Evolutionary conservation across 2,329 filamentous ascomycete genomes (phyloP).

Genomic region (Ceratocystis diversiconidia): DNA sequence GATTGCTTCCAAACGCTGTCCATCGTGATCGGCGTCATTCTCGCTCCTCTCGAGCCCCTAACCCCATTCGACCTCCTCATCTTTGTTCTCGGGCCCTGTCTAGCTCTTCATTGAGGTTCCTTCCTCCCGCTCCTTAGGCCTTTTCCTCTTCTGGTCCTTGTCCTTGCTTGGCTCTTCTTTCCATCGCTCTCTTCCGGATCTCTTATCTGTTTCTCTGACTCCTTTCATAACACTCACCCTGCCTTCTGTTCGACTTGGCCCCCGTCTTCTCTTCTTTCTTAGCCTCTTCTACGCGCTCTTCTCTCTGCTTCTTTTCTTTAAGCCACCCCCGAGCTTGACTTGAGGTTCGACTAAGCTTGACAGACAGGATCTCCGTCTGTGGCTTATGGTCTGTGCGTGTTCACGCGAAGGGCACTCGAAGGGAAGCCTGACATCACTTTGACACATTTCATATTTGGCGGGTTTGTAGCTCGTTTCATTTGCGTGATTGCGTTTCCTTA

Average conservation of each 20-base stretch:
- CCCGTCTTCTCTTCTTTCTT: no score
- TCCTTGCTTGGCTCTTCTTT: not conserved
- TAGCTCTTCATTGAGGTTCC: not conserved
- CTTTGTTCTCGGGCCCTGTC: not conserved
- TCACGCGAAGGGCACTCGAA: not conserved
- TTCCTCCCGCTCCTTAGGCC: not conserved
- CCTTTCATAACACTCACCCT: not conserved
- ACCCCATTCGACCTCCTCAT: not conserved
- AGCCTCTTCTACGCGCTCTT: not conserved
- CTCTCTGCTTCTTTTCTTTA: not conserved
- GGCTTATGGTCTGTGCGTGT: not conserved
- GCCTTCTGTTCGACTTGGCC: no score
- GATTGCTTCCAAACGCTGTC: not conserved
- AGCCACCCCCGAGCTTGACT: no score
- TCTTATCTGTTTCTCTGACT: not conserved
- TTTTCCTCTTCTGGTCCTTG: not conserved
- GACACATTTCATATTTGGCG: not conserved
- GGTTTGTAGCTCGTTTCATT: not conserved
- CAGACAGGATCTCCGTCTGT: not conserved
- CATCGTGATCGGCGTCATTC: not conserved
- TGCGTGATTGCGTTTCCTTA: not conserved
- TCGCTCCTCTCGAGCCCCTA: not conserved
- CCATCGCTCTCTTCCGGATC: not conserved
- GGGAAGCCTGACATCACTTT: not conserved
- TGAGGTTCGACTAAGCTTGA: no score